These are phyloP conservation scores for Malus sylvestris DNA, from an alignment of 306 rosid genomes.

Conservation along the genomic window DNA sequence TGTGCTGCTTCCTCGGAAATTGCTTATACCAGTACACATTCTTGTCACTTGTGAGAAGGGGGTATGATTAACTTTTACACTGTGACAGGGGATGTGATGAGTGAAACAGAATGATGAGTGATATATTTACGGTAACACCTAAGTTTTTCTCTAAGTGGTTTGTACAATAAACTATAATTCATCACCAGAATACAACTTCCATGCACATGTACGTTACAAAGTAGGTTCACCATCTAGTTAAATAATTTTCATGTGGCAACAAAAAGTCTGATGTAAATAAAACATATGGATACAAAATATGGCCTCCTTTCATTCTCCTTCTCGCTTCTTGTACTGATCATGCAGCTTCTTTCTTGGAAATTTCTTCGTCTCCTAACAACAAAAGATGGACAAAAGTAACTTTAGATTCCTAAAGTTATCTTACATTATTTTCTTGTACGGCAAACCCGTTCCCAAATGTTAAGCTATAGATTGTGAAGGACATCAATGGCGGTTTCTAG, in stretches of 20 bases:
- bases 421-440: neutral
- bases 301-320: neutral
- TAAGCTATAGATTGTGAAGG: no score
- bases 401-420: neutral
- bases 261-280: neutral
- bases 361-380: neutral
- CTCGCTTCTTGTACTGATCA: neutral
- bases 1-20: slow-evolving; percentile 21
- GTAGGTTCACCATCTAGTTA: neutral
- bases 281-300: neutral
- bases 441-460: neutral
- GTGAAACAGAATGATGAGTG: neutral
- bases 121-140: neutral
- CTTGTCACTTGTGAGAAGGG: neutral
- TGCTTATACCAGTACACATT: neutral
- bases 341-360: slow-evolving; percentile 7
- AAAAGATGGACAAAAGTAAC: neutral
- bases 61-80: neutral
- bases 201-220: neutral
- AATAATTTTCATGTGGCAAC: neutral
- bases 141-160: neutral
- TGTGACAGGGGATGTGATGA: neutral
- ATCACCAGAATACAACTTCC: neutral
- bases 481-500: no score
- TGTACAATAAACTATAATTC: neutral